These are phyloP conservation scores for Dioscorea cayenensis DNA, from an alignment of 116 monocot species.

Conservation along the genomic window DNA sequence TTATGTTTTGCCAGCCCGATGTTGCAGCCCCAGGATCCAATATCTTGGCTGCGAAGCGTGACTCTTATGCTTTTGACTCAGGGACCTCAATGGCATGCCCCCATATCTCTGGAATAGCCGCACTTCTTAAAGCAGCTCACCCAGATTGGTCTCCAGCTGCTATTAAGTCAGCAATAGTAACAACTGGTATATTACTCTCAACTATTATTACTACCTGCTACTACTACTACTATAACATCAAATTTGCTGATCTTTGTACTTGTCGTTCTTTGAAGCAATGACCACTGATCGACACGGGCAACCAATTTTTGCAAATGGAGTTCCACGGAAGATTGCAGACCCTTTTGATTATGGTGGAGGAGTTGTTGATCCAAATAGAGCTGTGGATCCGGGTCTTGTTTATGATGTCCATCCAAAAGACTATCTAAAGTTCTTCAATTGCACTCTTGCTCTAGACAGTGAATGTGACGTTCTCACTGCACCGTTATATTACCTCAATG, in stretches of 20 bases:
- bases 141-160: slow-evolving; percentile 63
- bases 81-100: slow-evolving; percentile 72
- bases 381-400: slow-evolving; percentile 51
- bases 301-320: slow-evolving; percentile 45
- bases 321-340: slow-evolving; percentile 39
- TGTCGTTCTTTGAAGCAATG: slow-evolving; percentile 23
- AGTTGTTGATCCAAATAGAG: slow-evolving; percentile 41
- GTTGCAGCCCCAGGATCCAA: slow-evolving; percentile 49
- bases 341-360: slow-evolving; percentile 76
- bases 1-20: slow-evolving; percentile 38
- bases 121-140: slow-evolving; percentile 47
- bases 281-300: slow-evolving; percentile 16
- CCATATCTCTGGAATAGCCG: slow-evolving; percentile 46
- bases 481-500: slow-evolving; percentile 34
- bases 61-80: slow-evolving; percentile 14
- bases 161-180: slow-evolving; percentile 58
- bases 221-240: too few relatives aligned
- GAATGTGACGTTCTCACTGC: not conserved
- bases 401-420: slow-evolving; percentile 51
- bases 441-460: not conserved
- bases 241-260: not conserved
- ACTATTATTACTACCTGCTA: not conserved
- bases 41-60: slow-evolving; percentile 33
- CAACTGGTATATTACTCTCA: slow-evolving; percentile 30
- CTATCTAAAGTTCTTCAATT: slow-evolving; percentile 33